These are phyloP conservation scores for Pythium coloratum DNA, from an alignment of 352 stramenopile genomes.

Conservation along the genomic window DNA sequence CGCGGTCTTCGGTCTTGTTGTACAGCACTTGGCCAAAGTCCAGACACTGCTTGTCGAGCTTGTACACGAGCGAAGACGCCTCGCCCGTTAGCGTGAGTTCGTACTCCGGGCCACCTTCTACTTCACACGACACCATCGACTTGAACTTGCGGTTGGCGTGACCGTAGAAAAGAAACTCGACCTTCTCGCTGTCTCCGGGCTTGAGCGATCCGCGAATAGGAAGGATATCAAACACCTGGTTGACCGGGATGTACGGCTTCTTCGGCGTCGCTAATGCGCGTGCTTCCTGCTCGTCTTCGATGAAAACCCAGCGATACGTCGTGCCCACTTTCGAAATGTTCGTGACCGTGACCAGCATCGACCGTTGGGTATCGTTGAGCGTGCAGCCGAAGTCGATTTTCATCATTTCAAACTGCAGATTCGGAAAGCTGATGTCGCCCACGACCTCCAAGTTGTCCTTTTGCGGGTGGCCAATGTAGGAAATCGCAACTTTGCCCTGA, in stretches of 20 bases:
- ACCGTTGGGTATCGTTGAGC: conserved; percentile 95
- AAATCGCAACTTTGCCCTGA: conserved; percentile 80
- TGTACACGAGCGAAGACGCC: conserved; percentile 91
- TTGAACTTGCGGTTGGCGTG: conserved; percentile 92
- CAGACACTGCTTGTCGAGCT: conserved; percentile 87
- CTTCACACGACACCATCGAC: conserved; percentile 87
- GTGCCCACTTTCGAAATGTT: conserved; percentile 92
- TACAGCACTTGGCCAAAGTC: conserved; percentile 95
- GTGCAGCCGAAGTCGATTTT: conserved; percentile 94
- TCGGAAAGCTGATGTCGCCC: conserved; percentile 94
- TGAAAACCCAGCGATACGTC: conserved; percentile 92
- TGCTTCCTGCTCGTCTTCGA: conserved; percentile 89
- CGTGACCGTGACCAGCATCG: conserved; percentile 78
- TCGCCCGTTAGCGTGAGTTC: conserved; percentile 88
- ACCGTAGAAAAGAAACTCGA: conserved; percentile 95
- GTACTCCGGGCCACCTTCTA: conserved; percentile 94
- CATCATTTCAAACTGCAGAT: conserved; percentile 90
- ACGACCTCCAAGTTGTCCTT: conserved; percentile 87
- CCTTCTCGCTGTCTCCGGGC: conserved; percentile 87
- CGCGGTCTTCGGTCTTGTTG: conserved; percentile 90
- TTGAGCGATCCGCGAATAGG: conserved; percentile 87
- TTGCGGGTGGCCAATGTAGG: conserved; percentile 90
- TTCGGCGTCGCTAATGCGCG: conserved; percentile 53
- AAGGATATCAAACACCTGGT: conserved; percentile 95
- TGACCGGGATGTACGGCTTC: conserved; percentile 89